A percentile compares a stretch with the other conserved stretches of the same genome.
These are phyloP conservation scores for Cladosporium halotolerans DNA, from an alignment of 2,329 filamentous ascomycete species.

Conservation along the genomic window DNA sequence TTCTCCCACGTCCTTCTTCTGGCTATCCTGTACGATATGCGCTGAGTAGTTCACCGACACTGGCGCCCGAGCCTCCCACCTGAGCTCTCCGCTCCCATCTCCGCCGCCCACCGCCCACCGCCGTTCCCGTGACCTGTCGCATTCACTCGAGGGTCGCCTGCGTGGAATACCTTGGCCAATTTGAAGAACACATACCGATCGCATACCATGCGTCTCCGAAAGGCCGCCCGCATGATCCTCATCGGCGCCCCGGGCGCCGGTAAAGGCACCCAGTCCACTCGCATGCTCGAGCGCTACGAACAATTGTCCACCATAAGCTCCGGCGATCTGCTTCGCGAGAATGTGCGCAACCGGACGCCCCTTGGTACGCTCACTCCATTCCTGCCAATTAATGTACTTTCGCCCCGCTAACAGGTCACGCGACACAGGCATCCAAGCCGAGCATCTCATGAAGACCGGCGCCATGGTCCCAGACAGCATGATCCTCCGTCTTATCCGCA, in stretches of 20 bases:
- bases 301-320: slow-evolving; percentile 89
- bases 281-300: slow-evolving; percentile 78
- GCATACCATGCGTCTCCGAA: slow-evolving; percentile 45
- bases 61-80: background rate
- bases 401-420: background rate
- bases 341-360: slow-evolving; percentile 82
- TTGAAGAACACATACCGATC: background rate
- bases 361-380: slow-evolving; percentile 55
- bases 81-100: background rate
- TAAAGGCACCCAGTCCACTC: slow-evolving; percentile 88
- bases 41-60: background rate
- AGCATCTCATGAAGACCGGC: slow-evolving; percentile 79
- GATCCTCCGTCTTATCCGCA: slow-evolving; percentile 86
- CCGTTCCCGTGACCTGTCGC: background rate
- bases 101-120: background rate
- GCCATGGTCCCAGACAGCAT: slow-evolving; percentile 85
- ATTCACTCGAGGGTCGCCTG: background rate
- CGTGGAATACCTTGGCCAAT: background rate
- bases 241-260: slow-evolving; percentile 94
- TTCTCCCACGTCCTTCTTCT: background rate
- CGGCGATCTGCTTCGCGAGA: slow-evolving; percentile 82
- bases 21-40: background rate
- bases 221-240: slow-evolving; percentile 85
- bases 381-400: background rate
- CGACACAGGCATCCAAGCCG: slow-evolving; percentile 73